Conservation (phyloP, 495 filamentous ascomycete genomes). For the Annulohypoxylon bovei region DNA sequence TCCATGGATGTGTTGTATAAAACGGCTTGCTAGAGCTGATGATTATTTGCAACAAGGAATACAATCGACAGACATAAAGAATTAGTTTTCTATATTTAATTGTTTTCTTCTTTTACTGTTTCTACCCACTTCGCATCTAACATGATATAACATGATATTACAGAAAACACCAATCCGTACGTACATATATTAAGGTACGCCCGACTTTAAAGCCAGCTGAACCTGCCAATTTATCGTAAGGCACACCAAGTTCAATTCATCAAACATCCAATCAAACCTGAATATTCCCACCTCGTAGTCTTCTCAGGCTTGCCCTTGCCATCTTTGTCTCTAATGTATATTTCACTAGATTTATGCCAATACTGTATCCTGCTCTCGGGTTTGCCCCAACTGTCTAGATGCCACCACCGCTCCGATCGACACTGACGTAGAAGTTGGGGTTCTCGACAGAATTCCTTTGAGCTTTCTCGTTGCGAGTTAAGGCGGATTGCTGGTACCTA, state of each 20-base stretch:
- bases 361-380: background rate
- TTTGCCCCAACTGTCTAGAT: constrained; percentile 37
- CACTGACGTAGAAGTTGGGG: constrained; percentile 54
- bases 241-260: background rate
- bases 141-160: background rate
- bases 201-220: background rate
- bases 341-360: background rate
- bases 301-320: background rate
- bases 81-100: background rate
- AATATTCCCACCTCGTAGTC: background rate
- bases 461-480: constrained; percentile 53
- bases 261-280: background rate
- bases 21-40: constrained; percentile 19
- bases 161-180: background rate
- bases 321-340: background rate
- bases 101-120: background rate
- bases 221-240: background rate
- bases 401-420: constrained; percentile 60
- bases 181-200: background rate
- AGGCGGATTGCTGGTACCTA: constrained; percentile 46
- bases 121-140: background rate
- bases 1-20: constrained; percentile 32
- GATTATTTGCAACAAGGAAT: constrained; percentile 2
- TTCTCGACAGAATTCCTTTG: constrained; percentile 47
- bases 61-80: background rate